Evolutionary conservation across 129 eudicot species (phyloP).

Genomic region (Flaveria ramosissima): DNA sequence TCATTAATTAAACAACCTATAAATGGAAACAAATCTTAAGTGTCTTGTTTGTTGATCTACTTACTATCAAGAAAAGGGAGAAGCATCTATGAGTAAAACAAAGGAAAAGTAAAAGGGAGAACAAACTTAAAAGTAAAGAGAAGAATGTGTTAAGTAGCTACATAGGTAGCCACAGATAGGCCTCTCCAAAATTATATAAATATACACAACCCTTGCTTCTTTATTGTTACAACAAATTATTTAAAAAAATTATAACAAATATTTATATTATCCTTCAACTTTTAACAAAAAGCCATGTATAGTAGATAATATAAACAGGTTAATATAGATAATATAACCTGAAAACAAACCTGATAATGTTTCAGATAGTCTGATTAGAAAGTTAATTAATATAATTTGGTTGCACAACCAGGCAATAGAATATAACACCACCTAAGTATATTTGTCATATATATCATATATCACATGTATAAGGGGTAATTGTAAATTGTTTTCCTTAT

Average conservation of each 20-base stretch:
- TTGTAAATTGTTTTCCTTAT: neutral
- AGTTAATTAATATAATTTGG: neutral
- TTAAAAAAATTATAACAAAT: neutral
- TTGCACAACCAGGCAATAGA: neutral
- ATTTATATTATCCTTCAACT: neutral
- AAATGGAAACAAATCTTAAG: slow-evolving; percentile 38
- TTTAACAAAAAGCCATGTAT: neutral
- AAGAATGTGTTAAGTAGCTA: slow-evolving; percentile 39
- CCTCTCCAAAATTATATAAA: slow-evolving; percentile 21
- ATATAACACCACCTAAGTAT: neutral
- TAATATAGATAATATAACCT: neutral
- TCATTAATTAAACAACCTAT: slow-evolving; percentile 21
- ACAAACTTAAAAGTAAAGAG: slow-evolving; percentile 40
- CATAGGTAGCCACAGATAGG: slow-evolving; percentile 31
- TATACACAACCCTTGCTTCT: neutral
- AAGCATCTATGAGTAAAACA: slow-evolving; percentile 32
- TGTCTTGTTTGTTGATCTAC: slow-evolving; percentile 38
- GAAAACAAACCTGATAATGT: neutral
- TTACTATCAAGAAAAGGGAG: slow-evolving; percentile 35
- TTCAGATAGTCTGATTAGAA: neutral
- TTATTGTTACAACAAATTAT: neutral
- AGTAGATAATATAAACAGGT: neutral
- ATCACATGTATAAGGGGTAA: slow-evolving; percentile 8
- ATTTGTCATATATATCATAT: neutral
- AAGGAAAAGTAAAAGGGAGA: slow-evolving; percentile 32